A percentile compares a stretch with the other conserved stretches of the same genome.
Evolutionary conservation across 768 basidiomycete species (phyloP).

Genomic region (Mycena rosella): DNA sequence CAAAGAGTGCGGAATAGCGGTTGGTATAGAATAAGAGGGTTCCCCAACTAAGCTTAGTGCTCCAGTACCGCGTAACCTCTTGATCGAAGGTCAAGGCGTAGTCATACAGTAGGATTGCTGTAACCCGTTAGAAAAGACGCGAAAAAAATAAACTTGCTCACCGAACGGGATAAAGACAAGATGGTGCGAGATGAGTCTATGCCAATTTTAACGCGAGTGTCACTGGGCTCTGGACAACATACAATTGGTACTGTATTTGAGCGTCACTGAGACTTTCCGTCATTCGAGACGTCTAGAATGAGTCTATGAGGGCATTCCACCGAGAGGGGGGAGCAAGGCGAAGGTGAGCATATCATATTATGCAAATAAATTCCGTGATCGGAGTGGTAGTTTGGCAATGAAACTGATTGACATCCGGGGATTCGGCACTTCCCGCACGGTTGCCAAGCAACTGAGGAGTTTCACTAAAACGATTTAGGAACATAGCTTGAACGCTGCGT

Average conservation of each 20-base stretch:
- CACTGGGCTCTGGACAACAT: background rate
- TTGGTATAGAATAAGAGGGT: slow-evolving; percentile 39
- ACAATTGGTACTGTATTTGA: slow-evolving; percentile 24
- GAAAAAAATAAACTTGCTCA: background rate
- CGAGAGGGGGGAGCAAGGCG: background rate
- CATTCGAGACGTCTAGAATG: slow-evolving; percentile 20
- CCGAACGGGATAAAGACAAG: slow-evolving; percentile 11
- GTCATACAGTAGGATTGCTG: slow-evolving; percentile 51
- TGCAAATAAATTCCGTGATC: no score
- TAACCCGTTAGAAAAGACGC: background rate
- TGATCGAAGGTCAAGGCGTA: slow-evolving; percentile 46
- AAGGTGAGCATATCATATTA: no score
- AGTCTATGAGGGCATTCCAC: slow-evolving; percentile 16
- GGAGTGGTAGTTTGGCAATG: no score
- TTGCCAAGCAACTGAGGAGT: no score
- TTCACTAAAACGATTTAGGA: no score
- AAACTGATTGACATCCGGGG: no score
- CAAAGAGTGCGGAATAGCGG: slow-evolving; percentile 40
- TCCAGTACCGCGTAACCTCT: slow-evolving; percentile 52
- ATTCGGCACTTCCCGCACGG: no score
- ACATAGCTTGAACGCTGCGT: no score
- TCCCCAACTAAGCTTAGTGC: slow-evolving; percentile 32
- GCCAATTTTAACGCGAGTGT: background rate
- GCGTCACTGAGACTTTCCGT: slow-evolving; percentile 26
- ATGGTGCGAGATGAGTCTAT: slow-evolving; percentile 9